Percentiles rank a stretch among this genome's conserved stretches.
phyloP scores from a whole-genome alignment of 2,329 filamentous ascomycete genomes.

The Endothia cerciana region DNA sequence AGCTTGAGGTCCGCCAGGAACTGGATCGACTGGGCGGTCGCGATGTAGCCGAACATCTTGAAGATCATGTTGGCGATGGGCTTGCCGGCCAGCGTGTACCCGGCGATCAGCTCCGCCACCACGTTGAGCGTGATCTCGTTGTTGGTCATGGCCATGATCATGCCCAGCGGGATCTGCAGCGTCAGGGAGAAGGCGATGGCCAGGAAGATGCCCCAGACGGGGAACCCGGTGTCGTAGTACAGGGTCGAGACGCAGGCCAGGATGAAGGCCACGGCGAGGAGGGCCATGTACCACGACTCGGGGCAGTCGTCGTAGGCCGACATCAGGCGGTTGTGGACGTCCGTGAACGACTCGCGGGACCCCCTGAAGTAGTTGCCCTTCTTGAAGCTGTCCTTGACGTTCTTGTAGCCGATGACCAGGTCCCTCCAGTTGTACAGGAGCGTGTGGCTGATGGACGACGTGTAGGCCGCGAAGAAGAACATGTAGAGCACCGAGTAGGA shows the following conservation, averaged over 20 bases:
- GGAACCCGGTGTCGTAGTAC: slow-evolving; percentile 44
- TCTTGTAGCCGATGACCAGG: slow-evolving; percentile 53
- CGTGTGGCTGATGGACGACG: slow-evolving; percentile 55
- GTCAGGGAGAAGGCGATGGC: slow-evolving; percentile 46
- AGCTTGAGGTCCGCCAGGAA: slow-evolving; percentile 45
- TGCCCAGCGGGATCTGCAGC: slow-evolving; percentile 49
- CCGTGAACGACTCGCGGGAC: slow-evolving; percentile 34
- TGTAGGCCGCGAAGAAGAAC: slow-evolving; percentile 60
- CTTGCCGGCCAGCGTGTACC: slow-evolving; percentile 46
- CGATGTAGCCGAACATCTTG: slow-evolving; percentile 43
- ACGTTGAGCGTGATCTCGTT: slow-evolving; percentile 48
- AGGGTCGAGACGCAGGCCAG: slow-evolving; percentile 39
- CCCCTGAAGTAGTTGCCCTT: slow-evolving; percentile 43
- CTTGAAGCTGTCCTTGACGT: slow-evolving; percentile 49
- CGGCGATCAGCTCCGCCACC: slow-evolving; percentile 53
- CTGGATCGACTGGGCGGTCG: slow-evolving; percentile 54
- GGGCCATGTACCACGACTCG: slow-evolving; percentile 38
- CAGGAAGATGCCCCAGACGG: slow-evolving; percentile 46
- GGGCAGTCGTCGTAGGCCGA: slow-evolving; percentile 34
- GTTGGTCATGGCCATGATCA: slow-evolving; percentile 49
- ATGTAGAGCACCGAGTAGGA: slow-evolving; percentile 46
- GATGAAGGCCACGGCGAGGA: slow-evolving; percentile 36
- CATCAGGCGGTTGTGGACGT: slow-evolving; percentile 53
- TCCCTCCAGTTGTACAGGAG: slow-evolving; percentile 57
- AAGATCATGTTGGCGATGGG: slow-evolving; percentile 53